Conservation (phyloP, 2,329 filamentous ascomycete genomes). For the Calonectria leucothoes region DNA sequence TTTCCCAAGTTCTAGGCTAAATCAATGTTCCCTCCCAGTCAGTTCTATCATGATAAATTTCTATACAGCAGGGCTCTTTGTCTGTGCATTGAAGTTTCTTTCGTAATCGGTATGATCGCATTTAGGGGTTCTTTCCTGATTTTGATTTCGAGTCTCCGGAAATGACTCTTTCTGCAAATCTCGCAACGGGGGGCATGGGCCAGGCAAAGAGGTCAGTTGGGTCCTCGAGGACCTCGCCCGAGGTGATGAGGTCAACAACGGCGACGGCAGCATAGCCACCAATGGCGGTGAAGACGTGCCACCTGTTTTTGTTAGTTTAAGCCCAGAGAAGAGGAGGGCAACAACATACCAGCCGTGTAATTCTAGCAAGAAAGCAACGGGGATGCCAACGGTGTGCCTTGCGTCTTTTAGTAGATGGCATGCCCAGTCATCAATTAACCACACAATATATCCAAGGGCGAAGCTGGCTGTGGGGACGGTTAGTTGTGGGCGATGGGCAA, state of each 20-base stretch:
- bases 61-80: background rate
- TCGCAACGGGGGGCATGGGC: conserved; percentile 44
- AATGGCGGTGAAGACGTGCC: conserved; percentile 55
- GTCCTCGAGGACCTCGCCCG: conserved; percentile 47
- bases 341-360: conserved; percentile 54
- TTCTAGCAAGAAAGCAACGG: conserved; percentile 52
- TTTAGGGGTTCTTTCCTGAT: background rate
- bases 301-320: conserved; percentile 43
- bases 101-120: background rate
- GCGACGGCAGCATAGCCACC: conserved; percentile 54
- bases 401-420: conserved; percentile 44
- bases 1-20: background rate
- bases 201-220: conserved; percentile 46
- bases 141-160: background rate
- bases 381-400: conserved; percentile 47
- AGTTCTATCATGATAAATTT: background rate
- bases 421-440: conserved; percentile 52
- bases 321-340: background rate
- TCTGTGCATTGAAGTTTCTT: background rate
- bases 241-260: conserved; percentile 50
- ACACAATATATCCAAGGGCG: conserved; percentile 51
- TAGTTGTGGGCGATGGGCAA: fast-evolving
- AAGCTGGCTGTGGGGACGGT: conserved; percentile 44
- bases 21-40: background rate
- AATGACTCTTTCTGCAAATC: conserved; percentile 27